phyloP scores from a whole-genome alignment of 257 asterid genomes.

The Solanum habrochaites region DNA sequence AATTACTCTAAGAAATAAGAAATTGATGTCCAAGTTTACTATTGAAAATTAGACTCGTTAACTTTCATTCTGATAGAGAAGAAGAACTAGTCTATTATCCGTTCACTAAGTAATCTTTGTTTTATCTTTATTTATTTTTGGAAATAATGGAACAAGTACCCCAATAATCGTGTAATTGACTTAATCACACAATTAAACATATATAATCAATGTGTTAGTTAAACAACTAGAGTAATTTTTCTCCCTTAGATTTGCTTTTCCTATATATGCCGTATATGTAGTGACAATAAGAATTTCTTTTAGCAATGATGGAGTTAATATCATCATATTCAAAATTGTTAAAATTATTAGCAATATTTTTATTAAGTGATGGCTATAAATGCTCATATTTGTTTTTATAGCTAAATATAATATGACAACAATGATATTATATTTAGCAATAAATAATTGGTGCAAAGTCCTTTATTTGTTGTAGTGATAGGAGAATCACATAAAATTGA shows the following conservation, averaged over 20 bases:
- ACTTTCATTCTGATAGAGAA: not conserved
- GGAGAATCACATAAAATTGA: not conserved
- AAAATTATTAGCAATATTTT: too few species aligned
- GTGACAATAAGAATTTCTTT: not conserved
- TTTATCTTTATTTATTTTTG: too few species aligned
- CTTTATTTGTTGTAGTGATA: not conserved
- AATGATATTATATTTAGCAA: too few species aligned
- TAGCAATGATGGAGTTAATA: too few species aligned
- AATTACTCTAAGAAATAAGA: too few species aligned
- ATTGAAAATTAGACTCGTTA: not conserved
- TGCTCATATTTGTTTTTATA: too few species aligned
- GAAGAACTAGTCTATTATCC: not conserved
- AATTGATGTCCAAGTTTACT: too few species aligned
- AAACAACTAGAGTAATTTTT: not conserved
- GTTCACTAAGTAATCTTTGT: not conserved
- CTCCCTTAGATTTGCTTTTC: not conserved
- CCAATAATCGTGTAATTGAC: not conserved
- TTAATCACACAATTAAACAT: not conserved
- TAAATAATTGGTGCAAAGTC: too few species aligned
- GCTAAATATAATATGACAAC: too few species aligned
- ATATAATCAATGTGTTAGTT: not conserved
- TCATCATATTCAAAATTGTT: too few species aligned
- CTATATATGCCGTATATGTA: not conserved
- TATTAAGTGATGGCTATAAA: too few species aligned
- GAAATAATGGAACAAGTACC: not conserved